Base-by-base conservation (phyloP, 106 monocot genomes). In the Vanilla planifolia region DNA sequence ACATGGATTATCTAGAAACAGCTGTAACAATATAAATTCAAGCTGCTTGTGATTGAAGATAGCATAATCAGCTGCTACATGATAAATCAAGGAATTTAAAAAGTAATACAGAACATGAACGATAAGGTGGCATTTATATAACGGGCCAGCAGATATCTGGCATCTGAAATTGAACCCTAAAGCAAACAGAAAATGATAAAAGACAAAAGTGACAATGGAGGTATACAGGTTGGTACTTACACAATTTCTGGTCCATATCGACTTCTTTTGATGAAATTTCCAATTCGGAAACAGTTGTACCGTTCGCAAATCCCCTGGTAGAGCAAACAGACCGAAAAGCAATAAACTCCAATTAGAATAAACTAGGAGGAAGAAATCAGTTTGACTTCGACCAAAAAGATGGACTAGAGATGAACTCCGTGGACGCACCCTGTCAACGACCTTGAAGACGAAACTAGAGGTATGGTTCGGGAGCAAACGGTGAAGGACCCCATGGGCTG, bases 401-500 rank as follows among this genome's bases (percentile, higher is more conserved):
- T n/a, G n/a, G n/a, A n/a, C n/a, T n/a, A 57, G 6, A 4, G 20
- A 19, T 11, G n/a, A n/a, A 56, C 14, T 30, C 28, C 51, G 16
- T 15, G 16, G 25, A 14, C 37, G 32, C 20, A 91, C 85, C 82
- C 83, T 71, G 70, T 79, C 39, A 42, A 72, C 67, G 34, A 90
- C 86, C 60, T 67, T 59, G 67, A 95, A 76, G 45, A 64, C 41
- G 76, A 95, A 95, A 69, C 78, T 79, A 68, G 75, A 76, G 64
- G 33, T 1, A 60, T 95, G 86, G 23, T 67, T 23, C 16, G 86
- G 86, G 27, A 95, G 86, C 43, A 95, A 36, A 29, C 95, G 64
- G 62, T 57, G 26, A 41, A 90, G 86, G 3, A 95, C 71, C 24
- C 71, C 75, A 19, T 45, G 63, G 15, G 81, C 80, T 7, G 95